Evolutionary conservation across 768 basidiomycete genomes (phyloP), one percentile per base, ranked within the genome.

Genomic region (Boletus sp.): DNA sequence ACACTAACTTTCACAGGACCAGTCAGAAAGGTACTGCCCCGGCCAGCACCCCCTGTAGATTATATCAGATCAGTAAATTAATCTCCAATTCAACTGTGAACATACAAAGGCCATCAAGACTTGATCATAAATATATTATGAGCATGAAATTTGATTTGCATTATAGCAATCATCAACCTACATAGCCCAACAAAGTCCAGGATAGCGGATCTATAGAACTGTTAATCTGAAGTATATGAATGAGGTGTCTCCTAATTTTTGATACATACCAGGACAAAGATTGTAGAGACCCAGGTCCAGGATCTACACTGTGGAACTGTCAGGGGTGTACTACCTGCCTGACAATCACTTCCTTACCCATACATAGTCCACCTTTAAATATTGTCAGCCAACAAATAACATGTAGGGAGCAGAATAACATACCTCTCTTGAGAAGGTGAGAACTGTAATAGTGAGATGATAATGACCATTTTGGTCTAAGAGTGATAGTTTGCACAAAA

Each of bases 221-320:
- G 6, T 42, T 4, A 50, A n/a, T n/a, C 24, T 8, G 4, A 12
- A 30, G 20, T 0, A 37, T 1, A 6, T 36, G 17, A 2, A 20
- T 37, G 37, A 11, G 18, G 24, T 24, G 24, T 39, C 7, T 5
- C 15, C 4, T 7, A 28, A 11, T 2, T n/a, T 1, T 14, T 11
- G 4, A 12, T 28, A 37, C 60, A 2, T 2, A 62, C 61, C 4
- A 62, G 12, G 11, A 62, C 1, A 44, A 62, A 62, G 0, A 62
- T 9, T 10, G 52, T 39, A 2, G 61, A 62, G 10, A 57, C 52
- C 44, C 33, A 49, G 44, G 61, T 51, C 61, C 61, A 62, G 0
- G 24, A n/a, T 29, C 28, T 51, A 8, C n/a, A 1, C 61, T 62
- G 18, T 5, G 4, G 0, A 7, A 17, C 9, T 10, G 8, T 59